Evolutionary conservation across 225 moss, liverwort and hornwort genomes (phyloP), one percentile per base, ranked within the genome.

Genomic region (Polytrichum commune): DNA sequence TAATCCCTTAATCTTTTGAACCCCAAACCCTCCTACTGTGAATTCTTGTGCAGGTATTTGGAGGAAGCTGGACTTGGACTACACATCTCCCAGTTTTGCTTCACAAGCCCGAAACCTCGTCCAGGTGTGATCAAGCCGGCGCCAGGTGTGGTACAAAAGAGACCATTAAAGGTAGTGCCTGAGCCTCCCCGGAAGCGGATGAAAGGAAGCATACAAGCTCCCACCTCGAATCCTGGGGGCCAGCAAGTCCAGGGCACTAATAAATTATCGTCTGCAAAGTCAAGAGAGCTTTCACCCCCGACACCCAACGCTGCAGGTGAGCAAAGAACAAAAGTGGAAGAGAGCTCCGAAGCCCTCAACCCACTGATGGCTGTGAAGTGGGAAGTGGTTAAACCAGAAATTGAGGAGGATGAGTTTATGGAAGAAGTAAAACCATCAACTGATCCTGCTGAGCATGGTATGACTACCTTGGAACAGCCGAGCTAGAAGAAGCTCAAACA

Each of bases 81-180:
- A 56, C 54, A 70, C n/a, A 57, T 66, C 5, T 67, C 77, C 10
- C 87, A 87, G 73, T 87, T 87, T 32, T 81, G 72, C 60, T 88
- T 88, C 68, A 85, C 85, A 18, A 75, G 77, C 46, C 88, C 88
- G 5, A 88, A 85, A 76, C 84, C 75, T 5, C 79, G 67, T 70
- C 56, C 77, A 23, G 82, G 82, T 62, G 66, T 65, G 57, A 56
- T 60, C 72, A 77, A 67, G 72, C 63, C 68, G 58, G 78, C 71
- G 72, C 63, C 68, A 67, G 75, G 75, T 32, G 46, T 71, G 6
- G 25, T 67, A 18, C 27, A 38, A 24, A 84, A 79, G 60, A 68
- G 70, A 16, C 5, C 54, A 63, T 29, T 13, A 60, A 69, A 75
- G 62, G 78, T 78, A 18, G 66, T 64, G 63, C 8, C 22, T 1